phyloP scores from a whole-genome alignment of 345 rosid genomes.

The Populus pruinosa region DNA sequence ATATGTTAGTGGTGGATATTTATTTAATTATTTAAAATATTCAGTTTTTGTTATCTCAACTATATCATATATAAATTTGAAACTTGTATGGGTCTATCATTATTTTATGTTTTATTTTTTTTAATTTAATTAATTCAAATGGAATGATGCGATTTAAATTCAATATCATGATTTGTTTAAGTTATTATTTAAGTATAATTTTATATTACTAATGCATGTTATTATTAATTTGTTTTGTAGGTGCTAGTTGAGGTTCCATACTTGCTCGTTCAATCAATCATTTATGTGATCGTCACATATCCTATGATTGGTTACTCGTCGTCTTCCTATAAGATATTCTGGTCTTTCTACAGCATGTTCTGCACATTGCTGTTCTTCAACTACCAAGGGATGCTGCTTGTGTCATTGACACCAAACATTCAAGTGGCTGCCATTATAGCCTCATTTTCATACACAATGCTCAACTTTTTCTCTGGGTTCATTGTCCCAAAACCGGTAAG shows the following conservation, averaged over 20 bases:
- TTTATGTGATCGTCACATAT: conserved; percentile 44
- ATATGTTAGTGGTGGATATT: no score
- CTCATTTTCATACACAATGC: conserved; percentile 19
- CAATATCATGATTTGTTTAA: no score
- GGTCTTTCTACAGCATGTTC: conserved; percentile 25
- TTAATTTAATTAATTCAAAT: no score
- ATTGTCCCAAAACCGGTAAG: conserved; percentile 30
- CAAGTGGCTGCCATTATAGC: conserved; percentile 9
- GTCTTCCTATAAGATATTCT: conserved; percentile 22
- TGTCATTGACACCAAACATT: conserved; percentile 20
- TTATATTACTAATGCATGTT: background rate
- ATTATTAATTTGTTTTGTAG: conserved; percentile 23
- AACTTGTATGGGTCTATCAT: no score
- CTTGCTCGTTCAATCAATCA: conserved; percentile 38
- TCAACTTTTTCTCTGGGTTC: conserved; percentile 33
- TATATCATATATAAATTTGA: no score
- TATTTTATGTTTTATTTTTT: no score
- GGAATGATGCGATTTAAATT: no score
- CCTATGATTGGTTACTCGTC: conserved; percentile 66
- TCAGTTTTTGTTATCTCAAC: no score
- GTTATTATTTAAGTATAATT: no score
- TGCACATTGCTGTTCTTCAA: conserved; percentile 23
- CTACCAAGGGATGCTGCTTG: conserved; percentile 30
- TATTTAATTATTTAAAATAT: no score
- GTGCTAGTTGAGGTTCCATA: conserved; percentile 74